Conservation (phyloP, 371 early-diverging fungal genomes). For the Blakeslea trispora region DNA sequence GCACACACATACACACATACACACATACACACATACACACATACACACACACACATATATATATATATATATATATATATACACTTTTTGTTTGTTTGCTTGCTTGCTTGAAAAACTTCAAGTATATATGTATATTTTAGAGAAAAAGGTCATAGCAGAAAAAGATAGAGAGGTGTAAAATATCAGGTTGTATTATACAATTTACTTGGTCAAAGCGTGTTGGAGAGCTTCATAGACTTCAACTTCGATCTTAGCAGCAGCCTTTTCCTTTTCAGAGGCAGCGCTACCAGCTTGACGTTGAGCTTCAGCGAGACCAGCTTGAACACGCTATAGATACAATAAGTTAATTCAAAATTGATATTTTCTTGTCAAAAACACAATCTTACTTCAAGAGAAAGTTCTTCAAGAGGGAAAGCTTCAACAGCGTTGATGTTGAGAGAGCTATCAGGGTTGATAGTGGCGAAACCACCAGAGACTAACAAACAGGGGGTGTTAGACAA, state of each 20-base stretch:
- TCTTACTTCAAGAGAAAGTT: slow-evolving; percentile 77
- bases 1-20: too few relatives aligned
- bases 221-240: slow-evolving; percentile 91
- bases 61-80: too few relatives aligned
- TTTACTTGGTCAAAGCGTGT: slow-evolving; percentile 57
- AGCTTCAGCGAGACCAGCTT: slow-evolving; percentile 83
- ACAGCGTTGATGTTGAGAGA: slow-evolving; percentile 96
- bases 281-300: slow-evolving; percentile 65
- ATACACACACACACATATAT: neutral
- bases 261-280: slow-evolving; percentile 79
- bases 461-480: slow-evolving; percentile 95
- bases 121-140: too few relatives aligned
- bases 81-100: too few relatives aligned
- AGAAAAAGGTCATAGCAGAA: too few relatives aligned
- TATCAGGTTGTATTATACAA: slow-evolving; percentile 12
- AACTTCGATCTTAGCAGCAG: slow-evolving; percentile 83
- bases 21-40: neutral
- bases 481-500: neutral
- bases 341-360: too few relatives aligned
- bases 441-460: slow-evolving; percentile 95
- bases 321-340: slow-evolving; percentile 67
- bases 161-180: too few relatives aligned
- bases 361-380: neutral
- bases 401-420: slow-evolving; percentile 91
- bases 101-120: too few relatives aligned